These are phyloP conservation scores for Pestalotiopsis sp. DNA, from an alignment of 2,329 filamentous ascomycete species.

Conservation along the genomic window DNA sequence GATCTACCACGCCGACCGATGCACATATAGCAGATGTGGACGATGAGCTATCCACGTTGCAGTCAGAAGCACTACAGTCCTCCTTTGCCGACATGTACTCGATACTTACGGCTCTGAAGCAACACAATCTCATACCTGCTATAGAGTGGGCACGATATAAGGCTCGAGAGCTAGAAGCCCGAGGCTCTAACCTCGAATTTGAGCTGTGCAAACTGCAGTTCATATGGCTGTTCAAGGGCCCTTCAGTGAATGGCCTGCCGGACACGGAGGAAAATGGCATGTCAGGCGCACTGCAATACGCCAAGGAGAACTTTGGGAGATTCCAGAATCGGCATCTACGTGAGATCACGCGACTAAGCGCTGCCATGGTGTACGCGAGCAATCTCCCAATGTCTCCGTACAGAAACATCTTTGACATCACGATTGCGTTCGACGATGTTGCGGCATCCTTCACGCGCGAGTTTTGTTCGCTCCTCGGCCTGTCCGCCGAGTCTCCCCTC, in stretches of 20 bases:
- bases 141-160: constrained; percentile 84
- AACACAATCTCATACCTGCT: constrained; percentile 76
- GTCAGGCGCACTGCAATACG: constrained; percentile 73
- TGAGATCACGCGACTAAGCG: constrained; percentile 81
- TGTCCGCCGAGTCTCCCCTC: constrained; percentile 89
- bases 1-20: constrained; percentile 23
- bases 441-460: constrained; percentile 88
- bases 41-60: constrained; percentile 57
- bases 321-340: constrained; percentile 76
- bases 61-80: constrained; percentile 71
- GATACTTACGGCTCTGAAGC: constrained; percentile 78
- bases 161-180: constrained; percentile 70
- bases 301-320: constrained; percentile 69
- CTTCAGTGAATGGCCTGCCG: constrained; percentile 55
- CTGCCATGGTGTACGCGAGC: constrained; percentile 76
- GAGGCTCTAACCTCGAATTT: constrained; percentile 93
- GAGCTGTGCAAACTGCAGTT: constrained; percentile 90
- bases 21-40: constrained; percentile 31
- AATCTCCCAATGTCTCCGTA: constrained; percentile 83
- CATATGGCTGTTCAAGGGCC: constrained; percentile 80
- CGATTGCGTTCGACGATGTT: constrained; percentile 79
- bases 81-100: constrained; percentile 90
- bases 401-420: constrained; percentile 72
- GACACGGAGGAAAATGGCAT: constrained; percentile 56
- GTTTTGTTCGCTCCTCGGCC: constrained; percentile 88